Evolutionary conservation across 73 alveolate species (phyloP).

Genomic region (Blepharisma japonicum): DNA sequence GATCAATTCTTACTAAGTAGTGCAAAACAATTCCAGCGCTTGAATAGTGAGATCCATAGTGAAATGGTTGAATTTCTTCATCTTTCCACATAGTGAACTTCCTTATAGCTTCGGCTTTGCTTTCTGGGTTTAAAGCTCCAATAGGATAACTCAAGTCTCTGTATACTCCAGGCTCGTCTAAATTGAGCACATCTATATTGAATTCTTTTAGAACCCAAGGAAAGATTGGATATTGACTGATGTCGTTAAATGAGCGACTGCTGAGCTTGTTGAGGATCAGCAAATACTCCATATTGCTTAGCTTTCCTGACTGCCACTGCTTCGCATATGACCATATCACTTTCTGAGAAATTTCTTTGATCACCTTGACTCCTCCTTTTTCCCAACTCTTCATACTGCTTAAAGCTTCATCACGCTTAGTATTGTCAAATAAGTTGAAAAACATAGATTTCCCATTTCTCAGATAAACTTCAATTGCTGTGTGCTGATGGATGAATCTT

Average conservation of each 20-base stretch:
- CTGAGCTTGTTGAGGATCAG: slow-evolving; percentile 57
- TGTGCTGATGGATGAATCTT: slow-evolving; percentile 39
- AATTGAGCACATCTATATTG: slow-evolving; percentile 24
- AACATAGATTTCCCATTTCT: slow-evolving; percentile 39
- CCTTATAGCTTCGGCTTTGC: slow-evolving; percentile 73
- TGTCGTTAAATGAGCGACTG: slow-evolving; percentile 65
- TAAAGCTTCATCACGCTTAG: slow-evolving; percentile 14
- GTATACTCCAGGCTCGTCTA: slow-evolving; percentile 38
- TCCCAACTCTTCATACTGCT: slow-evolving; percentile 32
- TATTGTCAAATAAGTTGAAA: slow-evolving; percentile 39
- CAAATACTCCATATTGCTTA: slow-evolving; percentile 67
- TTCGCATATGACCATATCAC: slow-evolving; percentile 42
- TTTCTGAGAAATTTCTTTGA: not conserved
- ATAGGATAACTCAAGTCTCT: slow-evolving; percentile 46
- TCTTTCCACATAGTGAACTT: slow-evolving; percentile 48
- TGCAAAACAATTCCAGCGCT: slow-evolving; percentile 94
- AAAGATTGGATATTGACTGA: slow-evolving; percentile 73
- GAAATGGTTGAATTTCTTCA: slow-evolving; percentile 49
- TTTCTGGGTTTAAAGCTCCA: slow-evolving; percentile 68
- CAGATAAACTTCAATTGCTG: slow-evolving; percentile 51
- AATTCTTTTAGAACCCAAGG: slow-evolving; percentile 59
- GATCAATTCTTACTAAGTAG: slow-evolving; percentile 83
- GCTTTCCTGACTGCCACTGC: slow-evolving; percentile 80
- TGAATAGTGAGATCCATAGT: slow-evolving; percentile 94
- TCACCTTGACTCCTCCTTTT: not conserved